Evolutionary conservation across 225 moss, liverwort and hornwort species (phyloP).

Genomic region (Sphagnum tenellum): DNA sequence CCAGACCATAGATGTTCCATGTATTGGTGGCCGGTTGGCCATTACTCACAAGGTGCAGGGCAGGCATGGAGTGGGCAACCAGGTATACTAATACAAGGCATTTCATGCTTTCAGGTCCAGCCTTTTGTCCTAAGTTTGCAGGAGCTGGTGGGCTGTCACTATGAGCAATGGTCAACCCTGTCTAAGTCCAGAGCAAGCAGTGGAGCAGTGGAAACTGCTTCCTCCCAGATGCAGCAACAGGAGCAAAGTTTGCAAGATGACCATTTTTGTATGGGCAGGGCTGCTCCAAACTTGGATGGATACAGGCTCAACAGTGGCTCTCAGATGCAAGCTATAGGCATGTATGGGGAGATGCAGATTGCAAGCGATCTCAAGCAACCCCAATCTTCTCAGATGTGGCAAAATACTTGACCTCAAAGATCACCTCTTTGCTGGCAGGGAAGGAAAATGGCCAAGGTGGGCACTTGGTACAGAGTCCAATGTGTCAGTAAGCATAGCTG

Average conservation of each 20-base stretch:
- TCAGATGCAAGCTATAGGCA: not conserved
- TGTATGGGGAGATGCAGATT: not conserved
- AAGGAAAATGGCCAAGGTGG: no score
- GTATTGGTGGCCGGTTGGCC: not conserved
- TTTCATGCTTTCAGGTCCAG: not conserved
- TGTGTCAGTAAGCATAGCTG: not conserved
- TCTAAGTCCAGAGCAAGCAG: not conserved
- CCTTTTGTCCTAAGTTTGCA: not conserved
- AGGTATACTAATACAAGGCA: not conserved
- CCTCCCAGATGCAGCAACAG: not conserved
- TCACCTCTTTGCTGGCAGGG: not conserved
- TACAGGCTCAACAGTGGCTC: not conserved
- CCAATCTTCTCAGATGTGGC: not conserved
- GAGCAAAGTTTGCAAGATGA: not conserved
- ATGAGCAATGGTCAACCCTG: slow-evolving; percentile 5
- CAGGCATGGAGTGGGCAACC: slow-evolving; percentile 2
- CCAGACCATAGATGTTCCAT: not conserved
- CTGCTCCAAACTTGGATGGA: not conserved
- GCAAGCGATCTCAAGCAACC: not conserved
- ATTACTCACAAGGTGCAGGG: not conserved
- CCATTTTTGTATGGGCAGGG: not conserved
- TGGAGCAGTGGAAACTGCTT: not conserved
- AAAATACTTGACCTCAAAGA: not conserved
- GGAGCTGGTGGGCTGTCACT: slow-evolving; percentile 1
- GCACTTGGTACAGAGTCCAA: not conserved